phyloP scores from a whole-genome alignment of 1,139 yeast species.

The Scheffersomyces insectosa region DNA sequence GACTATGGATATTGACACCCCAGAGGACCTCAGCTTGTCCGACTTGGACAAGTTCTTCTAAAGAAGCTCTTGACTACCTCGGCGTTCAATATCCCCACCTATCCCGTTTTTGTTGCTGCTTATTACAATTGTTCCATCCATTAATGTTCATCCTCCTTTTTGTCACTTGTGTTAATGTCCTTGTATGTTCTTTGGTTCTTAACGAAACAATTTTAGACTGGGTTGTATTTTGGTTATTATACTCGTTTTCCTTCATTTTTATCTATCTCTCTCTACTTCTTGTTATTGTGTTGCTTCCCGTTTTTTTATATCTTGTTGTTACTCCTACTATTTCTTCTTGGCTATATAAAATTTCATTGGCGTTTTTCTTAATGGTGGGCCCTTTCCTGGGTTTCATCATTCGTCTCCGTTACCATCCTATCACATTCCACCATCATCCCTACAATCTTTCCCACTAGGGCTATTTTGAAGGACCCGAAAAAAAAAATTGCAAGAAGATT shows the following conservation, averaged over 20 bases:
- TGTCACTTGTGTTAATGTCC: not conserved
- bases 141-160: not conserved
- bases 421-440: constrained; percentile 1
- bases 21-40: constrained; percentile 72
- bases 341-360: not conserved
- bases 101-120: too few species aligned
- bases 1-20: constrained; percentile 72
- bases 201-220: not conserved
- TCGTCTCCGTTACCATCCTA: constrained; percentile 1
- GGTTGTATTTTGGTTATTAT: constrained; percentile 1
- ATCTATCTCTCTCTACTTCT: not conserved
- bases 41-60: constrained; percentile 67
- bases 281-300: not conserved
- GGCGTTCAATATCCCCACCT: too few species aligned
- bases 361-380: not conserved
- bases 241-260: not conserved
- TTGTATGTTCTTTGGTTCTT: constrained; percentile 1
- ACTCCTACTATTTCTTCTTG: constrained; percentile 1
- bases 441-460: constrained; percentile 2
- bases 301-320: not conserved
- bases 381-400: too few species aligned
- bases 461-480: constrained; percentile 2
- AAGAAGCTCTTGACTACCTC: too few species aligned
- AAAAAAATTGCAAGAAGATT: too few species aligned
- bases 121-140: too few species aligned